Evolutionary conservation across 75 land plant genomes (phyloP).

Genomic region (Cryptomeria japonica): DNA sequence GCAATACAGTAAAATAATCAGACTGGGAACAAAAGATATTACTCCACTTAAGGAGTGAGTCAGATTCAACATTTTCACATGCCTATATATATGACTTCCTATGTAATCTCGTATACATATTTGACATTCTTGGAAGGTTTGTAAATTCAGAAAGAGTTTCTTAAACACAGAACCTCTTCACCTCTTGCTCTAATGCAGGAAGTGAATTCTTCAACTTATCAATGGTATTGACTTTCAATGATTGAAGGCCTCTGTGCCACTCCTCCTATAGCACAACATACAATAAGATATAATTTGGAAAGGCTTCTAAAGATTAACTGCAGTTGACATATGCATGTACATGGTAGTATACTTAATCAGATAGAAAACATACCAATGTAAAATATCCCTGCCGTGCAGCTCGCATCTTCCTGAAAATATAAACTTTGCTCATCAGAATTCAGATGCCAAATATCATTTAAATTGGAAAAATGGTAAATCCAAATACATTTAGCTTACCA

Average conservation of each 20-base stretch:
- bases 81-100: not conserved
- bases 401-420: slow-evolving; percentile 74
- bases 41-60: too few relatives aligned
- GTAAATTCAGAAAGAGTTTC: not conserved
- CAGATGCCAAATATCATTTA: not conserved
- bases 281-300: not conserved
- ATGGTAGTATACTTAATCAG: not conserved
- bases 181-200: slow-evolving; percentile 75
- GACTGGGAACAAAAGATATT: not conserved
- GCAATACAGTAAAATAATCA: slow-evolving; percentile 4
- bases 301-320: not conserved
- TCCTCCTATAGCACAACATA: slow-evolving; percentile 62
- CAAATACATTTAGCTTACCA: slow-evolving; percentile 48
- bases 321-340: not conserved
- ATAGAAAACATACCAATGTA: slow-evolving; percentile 52
- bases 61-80: not conserved
- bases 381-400: slow-evolving; percentile 84
- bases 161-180: slow-evolving; percentile 9
- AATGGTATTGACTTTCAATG: slow-evolving; percentile 73
- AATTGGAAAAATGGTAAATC: not conserved
- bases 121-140: not conserved
- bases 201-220: slow-evolving; percentile 78
- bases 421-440: not conserved
- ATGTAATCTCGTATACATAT: not conserved
- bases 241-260: slow-evolving; percentile 81